A percentile compares a stretch with the other conserved stretches of the same genome.
These are phyloP conservation scores for Colletotrichum tanaceti DNA, from an alignment of 2,329 filamentous ascomycete genomes.

Conservation along the genomic window DNA sequence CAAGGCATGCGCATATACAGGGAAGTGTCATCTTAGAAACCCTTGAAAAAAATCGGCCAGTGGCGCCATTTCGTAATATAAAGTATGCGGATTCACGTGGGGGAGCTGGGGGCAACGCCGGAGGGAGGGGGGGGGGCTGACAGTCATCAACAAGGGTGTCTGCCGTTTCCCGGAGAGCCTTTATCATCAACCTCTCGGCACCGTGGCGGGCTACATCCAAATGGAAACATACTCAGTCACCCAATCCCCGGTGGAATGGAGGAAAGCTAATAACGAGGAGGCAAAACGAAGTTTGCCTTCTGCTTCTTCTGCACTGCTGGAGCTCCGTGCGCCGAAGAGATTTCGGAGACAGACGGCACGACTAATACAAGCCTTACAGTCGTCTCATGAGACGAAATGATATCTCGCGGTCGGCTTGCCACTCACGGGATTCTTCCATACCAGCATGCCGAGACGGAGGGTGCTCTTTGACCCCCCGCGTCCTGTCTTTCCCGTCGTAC, in stretches of 20 bases:
- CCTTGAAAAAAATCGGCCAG: not conserved
- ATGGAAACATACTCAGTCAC: not conserved
- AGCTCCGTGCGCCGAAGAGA: constrained; percentile 13
- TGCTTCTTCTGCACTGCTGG: not conserved
- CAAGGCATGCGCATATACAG: not conserved
- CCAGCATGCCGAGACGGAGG: not conserved
- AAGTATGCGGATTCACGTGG: constrained; percentile 16
- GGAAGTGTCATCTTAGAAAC: not conserved
- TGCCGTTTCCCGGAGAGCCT: constrained; percentile 3
- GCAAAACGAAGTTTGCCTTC: constrained; percentile 1
- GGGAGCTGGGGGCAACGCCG: not conserved
- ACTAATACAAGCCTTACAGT: not conserved
- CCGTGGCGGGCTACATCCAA: constrained; percentile 9
- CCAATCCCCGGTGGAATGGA: not conserved
- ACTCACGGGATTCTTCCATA: not conserved
- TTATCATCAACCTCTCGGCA: constrained; percentile 1
- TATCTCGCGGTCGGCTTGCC: not conserved
- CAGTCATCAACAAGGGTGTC: constrained; percentile 5
- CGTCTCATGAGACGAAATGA: constrained; percentile 2
- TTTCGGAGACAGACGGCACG: not conserved
- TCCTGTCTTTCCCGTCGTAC: constrained; percentile 19
- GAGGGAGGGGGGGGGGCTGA: not conserved
- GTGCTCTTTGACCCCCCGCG: constrained; percentile 26
- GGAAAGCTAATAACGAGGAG: not conserved
- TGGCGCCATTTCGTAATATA: constrained; percentile 21